Evolutionary conservation across 1,139 yeast genomes (phyloP).

Genomic region (Taphrina pruni): DNA sequence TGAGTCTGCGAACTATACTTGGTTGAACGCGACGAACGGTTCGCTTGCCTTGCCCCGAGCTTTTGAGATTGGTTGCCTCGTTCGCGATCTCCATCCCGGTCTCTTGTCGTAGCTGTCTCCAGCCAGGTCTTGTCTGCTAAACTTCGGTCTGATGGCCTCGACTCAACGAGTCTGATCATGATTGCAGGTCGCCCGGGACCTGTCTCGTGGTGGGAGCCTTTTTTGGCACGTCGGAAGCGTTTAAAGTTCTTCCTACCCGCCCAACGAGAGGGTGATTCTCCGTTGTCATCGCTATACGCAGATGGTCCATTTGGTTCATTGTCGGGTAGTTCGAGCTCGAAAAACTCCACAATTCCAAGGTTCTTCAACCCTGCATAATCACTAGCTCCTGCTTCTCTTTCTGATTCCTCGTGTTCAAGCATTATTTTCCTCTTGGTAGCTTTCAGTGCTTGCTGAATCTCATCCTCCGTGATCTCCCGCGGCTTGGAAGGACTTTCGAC

Average conservation of each 20-base stretch:
- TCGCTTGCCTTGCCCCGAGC: not conserved
- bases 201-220: not conserved
- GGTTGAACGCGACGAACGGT: not conserved
- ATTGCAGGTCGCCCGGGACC: not conserved
- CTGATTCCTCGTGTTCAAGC: not conserved
- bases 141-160: slow-evolving; percentile 11
- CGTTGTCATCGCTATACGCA: not conserved
- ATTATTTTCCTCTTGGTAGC: slow-evolving; percentile 8
- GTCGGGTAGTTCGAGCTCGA: slow-evolving; percentile 12
- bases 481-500: not conserved
- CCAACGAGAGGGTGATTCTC: slow-evolving; percentile 26
- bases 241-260: slow-evolving; percentile 40
- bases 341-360: slow-evolving; percentile 26
- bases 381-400: not conserved
- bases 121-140: slow-evolving; percentile 21
- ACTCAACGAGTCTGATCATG: slow-evolving; percentile 24
- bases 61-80: not conserved
- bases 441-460: slow-evolving; percentile 15
- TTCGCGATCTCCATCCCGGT: not conserved
- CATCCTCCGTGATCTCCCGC: slow-evolving; percentile 17
- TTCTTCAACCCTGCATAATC: slow-evolving; percentile 5
- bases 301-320: not conserved
- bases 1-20: slow-evolving; percentile 6
- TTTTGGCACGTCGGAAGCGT: slow-evolving; percentile 24
- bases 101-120: slow-evolving; percentile 20